Conservation (phyloP, 2,329 filamentous ascomycete genomes). For the Aspergillus sp. region DNA sequence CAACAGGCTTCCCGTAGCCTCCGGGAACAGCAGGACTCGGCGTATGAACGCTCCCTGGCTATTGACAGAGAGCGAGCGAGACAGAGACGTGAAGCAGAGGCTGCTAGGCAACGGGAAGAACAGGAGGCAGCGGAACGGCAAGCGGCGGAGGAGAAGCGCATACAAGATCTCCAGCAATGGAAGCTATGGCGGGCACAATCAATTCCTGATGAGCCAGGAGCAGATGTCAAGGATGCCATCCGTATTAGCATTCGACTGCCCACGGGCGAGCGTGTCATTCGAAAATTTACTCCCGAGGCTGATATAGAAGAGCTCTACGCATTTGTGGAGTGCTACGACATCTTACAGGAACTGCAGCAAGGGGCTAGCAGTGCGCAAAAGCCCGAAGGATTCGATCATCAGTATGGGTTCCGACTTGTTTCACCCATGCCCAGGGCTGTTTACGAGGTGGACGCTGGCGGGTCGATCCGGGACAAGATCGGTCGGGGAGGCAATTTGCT, state of each 20-base stretch:
- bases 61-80: slow-evolving; percentile 80
- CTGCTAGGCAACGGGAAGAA: slow-evolving; percentile 56
- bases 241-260: slow-evolving; percentile 61
- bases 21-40: slow-evolving; percentile 83
- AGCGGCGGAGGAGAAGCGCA: slow-evolving; percentile 55
- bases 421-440: slow-evolving; percentile 80
- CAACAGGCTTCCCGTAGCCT: slow-evolving; percentile 77
- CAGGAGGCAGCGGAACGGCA: slow-evolving; percentile 62
- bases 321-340: slow-evolving; percentile 85
- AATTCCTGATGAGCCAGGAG: slow-evolving; percentile 63
- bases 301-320: slow-evolving; percentile 87
- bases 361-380: slow-evolving; percentile 38
- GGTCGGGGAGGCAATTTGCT: slow-evolving; percentile 83
- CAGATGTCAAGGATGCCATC: slow-evolving; percentile 63
- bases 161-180: slow-evolving; percentile 64
- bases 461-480: slow-evolving; percentile 66
- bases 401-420: slow-evolving; percentile 80
- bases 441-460: slow-evolving; percentile 63
- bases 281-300: slow-evolving; percentile 66
- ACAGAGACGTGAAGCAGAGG: slow-evolving; percentile 70
- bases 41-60: slow-evolving; percentile 88
- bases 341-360: slow-evolving; percentile 43
- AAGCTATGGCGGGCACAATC: slow-evolving; percentile 68
- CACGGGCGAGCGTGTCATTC: slow-evolving; percentile 69
- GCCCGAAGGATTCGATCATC: slow-evolving; percentile 69